These are phyloP conservation scores for Jackrogersella multiformis DNA, from an alignment of 495 filamentous ascomycete genomes.

Conservation along the genomic window DNA sequence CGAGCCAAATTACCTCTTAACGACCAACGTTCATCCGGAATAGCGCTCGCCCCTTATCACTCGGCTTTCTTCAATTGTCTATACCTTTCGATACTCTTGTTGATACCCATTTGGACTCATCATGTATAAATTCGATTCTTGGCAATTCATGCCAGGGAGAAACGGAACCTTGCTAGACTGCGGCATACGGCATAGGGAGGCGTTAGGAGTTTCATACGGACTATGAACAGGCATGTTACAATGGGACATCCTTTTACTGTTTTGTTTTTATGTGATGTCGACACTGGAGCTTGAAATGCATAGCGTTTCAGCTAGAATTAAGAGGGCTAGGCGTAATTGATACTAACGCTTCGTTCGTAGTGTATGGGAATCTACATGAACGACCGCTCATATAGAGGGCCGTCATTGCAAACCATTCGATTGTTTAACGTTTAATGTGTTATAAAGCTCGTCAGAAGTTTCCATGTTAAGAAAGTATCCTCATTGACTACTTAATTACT, in stretches of 20 bases:
- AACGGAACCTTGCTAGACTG: conserved; percentile 26
- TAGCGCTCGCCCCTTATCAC: background rate
- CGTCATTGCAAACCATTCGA: background rate
- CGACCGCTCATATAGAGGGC: background rate
- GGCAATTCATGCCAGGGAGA: conserved; percentile 19
- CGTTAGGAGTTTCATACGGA: conserved; percentile 33
- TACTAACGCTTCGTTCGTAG: conserved; percentile 16
- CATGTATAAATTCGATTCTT: conserved; percentile 32
- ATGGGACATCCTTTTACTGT: conserved; percentile 3
- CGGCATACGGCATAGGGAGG: conserved; percentile 19
- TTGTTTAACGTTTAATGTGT: background rate
- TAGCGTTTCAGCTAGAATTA: conserved; percentile 14
- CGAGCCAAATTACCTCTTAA: background rate
- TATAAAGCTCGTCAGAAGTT: background rate
- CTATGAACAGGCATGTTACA: conserved; percentile 27
- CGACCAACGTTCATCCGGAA: conserved; percentile 1
- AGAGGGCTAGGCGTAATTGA: conserved; percentile 11
- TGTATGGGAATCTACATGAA: conserved; percentile 16
- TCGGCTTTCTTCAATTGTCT: conserved; percentile 23
- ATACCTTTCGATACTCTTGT: conserved; percentile 31
- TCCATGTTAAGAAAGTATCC: background rate
- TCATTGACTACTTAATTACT: background rate
- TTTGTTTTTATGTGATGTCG: conserved; percentile 22
- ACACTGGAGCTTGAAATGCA: conserved; percentile 17
- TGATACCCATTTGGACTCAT: conserved; percentile 39